These are phyloP conservation scores for Pichia sp. DNA, from an alignment of 1,139 yeast genomes.

Conservation along the genomic window DNA sequence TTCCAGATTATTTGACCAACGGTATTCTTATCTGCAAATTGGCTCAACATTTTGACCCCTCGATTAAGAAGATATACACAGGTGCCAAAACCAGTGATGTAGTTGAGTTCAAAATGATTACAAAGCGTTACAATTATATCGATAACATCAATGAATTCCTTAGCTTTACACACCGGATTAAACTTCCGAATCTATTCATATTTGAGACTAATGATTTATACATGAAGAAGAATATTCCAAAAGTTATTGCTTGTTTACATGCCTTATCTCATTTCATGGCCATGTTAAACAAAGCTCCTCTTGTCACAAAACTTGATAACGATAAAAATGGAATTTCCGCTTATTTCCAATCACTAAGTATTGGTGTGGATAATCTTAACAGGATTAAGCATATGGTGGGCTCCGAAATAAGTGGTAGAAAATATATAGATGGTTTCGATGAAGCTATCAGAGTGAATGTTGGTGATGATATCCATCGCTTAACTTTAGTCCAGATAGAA, in stretches of 20 bases:
- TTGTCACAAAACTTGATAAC: slow-evolving; percentile 45
- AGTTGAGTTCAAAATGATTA: slow-evolving; percentile 41
- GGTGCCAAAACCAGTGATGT: slow-evolving; percentile 33
- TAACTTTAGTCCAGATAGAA: slow-evolving; percentile 9
- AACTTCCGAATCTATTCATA: slow-evolving; percentile 78
- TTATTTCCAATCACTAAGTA: slow-evolving; percentile 1
- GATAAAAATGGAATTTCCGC: slow-evolving; percentile 8
- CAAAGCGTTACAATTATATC: slow-evolving; percentile 60
- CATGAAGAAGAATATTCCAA: slow-evolving; percentile 88
- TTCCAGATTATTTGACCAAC: slow-evolving; percentile 55
- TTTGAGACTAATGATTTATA: slow-evolving; percentile 90
- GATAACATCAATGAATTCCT: slow-evolving; percentile 88
- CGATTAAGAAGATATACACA: slow-evolving; percentile 48
- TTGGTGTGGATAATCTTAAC: slow-evolving; percentile 44
- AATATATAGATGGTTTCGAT: slow-evolving; percentile 19
- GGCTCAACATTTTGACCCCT: slow-evolving; percentile 66
- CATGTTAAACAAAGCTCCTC: slow-evolving; percentile 45
- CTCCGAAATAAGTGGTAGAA: slow-evolving; percentile 33
- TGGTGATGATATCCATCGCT: slow-evolving; percentile 20
- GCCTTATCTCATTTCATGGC: slow-evolving; percentile 73
- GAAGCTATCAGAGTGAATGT: slow-evolving; percentile 28
- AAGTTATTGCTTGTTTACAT: slow-evolving; percentile 88
- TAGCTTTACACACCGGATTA: slow-evolving; percentile 58
- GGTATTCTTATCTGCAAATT: slow-evolving; percentile 83
- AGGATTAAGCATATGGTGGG: slow-evolving; percentile 62